Base-by-base conservation (phyloP, 2,329 filamentous ascomycete species). In the Pyrenophora teres region DNA sequence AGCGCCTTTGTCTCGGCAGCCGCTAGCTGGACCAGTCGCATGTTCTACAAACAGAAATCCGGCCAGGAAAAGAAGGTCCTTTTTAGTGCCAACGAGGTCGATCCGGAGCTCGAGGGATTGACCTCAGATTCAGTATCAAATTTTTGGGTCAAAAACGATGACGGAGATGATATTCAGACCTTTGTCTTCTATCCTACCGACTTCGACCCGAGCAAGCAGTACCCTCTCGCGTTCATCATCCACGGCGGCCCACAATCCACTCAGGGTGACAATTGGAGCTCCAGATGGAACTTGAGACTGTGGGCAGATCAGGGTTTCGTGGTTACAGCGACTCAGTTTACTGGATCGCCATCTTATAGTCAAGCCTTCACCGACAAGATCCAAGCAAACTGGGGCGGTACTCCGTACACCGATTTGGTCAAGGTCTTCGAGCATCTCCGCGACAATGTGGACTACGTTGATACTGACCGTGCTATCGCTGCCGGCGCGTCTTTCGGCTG, bases 221-320 rank as follows among this genome's bases (percentile, higher is more conserved):
- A 93, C 65, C 91, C 90, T 0, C 77, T 95, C 3, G 84, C 87
- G 2, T 87, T 92, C 68, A 77, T 92, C 44, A 88, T 95, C 54
- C 91, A 96, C 68, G 91, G 91, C 49, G 91, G 91, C 0, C 90
- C 90, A 0, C 89, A 94, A 68, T 82, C 83, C 16, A 83, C 88
- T 0, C 91, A 88, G 84, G 77, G 74, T 16, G 87, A 94, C 63
- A 80, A 80, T 37, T 95, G 90, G 89, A 88, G 84, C 69, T 89
- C 85, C 1, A 80, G 91, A 15, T 96, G 91, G 91, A 95, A 95
- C 69, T 84, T 89, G 6, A 87, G 89, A 50, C 81, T 92, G 3
- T 95, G 90, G 71, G 90, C 91, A 1, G 90, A 95, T 68, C 89
- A 93, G 73, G 91, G 91, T 25, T 96, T 94, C 66, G 82, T 95